phyloP scores from a whole-genome alignment of 2,329 filamentous ascomycete genomes.

The Pyricularia pennisetigena region DNA sequence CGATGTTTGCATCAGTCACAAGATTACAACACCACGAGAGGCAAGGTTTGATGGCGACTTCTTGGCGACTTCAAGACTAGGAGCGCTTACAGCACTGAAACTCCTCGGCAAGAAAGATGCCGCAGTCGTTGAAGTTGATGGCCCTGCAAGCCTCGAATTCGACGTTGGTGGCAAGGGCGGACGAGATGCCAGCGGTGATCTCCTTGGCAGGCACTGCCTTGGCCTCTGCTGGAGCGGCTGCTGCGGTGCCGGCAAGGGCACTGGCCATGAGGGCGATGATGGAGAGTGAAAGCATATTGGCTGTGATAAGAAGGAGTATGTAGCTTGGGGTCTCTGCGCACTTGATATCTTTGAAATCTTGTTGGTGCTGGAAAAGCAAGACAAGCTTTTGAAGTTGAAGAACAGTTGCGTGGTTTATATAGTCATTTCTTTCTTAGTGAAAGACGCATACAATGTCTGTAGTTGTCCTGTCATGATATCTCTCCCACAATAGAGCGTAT shows the following conservation, averaged over 20 bases:
- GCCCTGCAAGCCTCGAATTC: neutral
- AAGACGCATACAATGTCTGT: neutral
- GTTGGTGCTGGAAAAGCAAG: neutral
- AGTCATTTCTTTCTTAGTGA: neutral
- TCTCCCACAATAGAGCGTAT: neutral
- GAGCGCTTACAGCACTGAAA: neutral
- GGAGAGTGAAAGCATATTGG: neutral
- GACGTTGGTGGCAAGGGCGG: neutral
- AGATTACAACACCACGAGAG: neutral
- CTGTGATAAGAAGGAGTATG: neutral
- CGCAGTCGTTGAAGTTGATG: neutral
- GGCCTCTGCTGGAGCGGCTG: neutral
- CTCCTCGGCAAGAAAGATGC: neutral
- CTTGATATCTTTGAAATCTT: neutral
- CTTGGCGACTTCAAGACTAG: neutral
- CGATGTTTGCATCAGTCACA: neutral
- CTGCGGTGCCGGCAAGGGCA: neutral
- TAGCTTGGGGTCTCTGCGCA: neutral
- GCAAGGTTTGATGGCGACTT: neutral
- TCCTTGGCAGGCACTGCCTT: neutral
- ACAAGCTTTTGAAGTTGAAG: neutral
- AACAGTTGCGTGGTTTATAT: neutral
- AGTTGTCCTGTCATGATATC: neutral
- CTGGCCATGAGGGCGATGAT: neutral
- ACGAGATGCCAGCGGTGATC: neutral